phyloP scores from a whole-genome alignment of 257 asterid genomes.

The Eucommia ulmoides region DNA sequence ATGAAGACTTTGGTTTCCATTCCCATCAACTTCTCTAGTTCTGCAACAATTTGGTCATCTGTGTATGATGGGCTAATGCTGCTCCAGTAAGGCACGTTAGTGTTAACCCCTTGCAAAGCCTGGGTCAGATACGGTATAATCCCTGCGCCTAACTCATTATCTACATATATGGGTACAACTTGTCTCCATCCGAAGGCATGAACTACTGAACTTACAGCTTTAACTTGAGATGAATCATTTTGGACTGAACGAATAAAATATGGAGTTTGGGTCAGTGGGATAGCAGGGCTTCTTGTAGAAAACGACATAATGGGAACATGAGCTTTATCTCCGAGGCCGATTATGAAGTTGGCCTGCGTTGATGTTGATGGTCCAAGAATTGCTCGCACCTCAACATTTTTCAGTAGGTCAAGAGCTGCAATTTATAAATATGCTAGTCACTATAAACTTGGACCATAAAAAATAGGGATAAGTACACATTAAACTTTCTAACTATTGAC shows the following conservation, averaged over 20 bases:
- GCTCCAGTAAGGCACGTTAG: not conserved
- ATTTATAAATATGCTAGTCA: no score
- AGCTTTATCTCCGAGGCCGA: not conserved
- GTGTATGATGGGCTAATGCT: not conserved
- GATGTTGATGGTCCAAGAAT: not conserved
- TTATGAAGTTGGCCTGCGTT: not conserved
- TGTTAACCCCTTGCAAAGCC: not conserved
- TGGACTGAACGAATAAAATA: not conserved
- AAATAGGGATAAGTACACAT: no score
- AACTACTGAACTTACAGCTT: not conserved
- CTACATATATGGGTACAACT: not conserved
- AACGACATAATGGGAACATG: not conserved
- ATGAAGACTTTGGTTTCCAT: not conserved
- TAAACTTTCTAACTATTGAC: no score
- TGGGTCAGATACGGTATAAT: not conserved
- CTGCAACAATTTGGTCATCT: not conserved
- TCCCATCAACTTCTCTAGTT: not conserved
- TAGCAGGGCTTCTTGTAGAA: not conserved
- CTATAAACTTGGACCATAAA: no score
- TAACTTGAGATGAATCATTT: conserved; percentile 1
- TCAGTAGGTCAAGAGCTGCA: conserved; percentile 1
- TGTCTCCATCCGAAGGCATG: not conserved
- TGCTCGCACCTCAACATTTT: not conserved
- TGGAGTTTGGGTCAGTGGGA: not conserved
- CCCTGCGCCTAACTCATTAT: not conserved